Base-by-base conservation (phyloP, 73 alveolate genomes). In the Durusdinium trenchii region DNA sequence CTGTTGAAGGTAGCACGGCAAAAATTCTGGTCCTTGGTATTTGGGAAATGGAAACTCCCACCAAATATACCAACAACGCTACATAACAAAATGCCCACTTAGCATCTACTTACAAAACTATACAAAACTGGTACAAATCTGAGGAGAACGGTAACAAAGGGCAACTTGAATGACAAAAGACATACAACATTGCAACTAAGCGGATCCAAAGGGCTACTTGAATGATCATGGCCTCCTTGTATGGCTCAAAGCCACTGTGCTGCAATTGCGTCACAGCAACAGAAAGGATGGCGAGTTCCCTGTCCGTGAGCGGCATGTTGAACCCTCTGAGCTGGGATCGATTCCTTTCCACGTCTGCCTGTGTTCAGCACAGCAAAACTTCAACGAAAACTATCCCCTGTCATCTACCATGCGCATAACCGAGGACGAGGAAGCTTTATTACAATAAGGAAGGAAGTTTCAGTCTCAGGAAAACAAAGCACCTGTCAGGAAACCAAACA, bases 11-110 rank as follows among this genome's bases (percentile, higher is more conserved):
- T 43, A 10, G 86, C 50, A 14, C 86, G 51, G 0, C 1, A 10
- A 32, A 76, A 76, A 54, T 43, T 43, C 38, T 76, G 86, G 35
- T 76, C 86, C 86, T 76, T 38, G 86, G 42, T 43, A 67, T 60
- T 60, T 32, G 30, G n/a, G 30, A 64, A 64, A 16, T 64, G 23
- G 79, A 9, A 64, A n/a, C n/a, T n/a, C n/a, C n/a, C n/a, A n/a
- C n/a, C n/a, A n/a, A n/a, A n/a, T n/a, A n/a, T n/a, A n/a, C n/a
- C n/a, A n/a, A n/a, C n/a, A n/a, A n/a, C n/a, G n/a, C n/a, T n/a
- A n/a, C n/a, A n/a, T n/a, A n/a, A n/a, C n/a, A n/a, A n/a, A n/a
- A n/a, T n/a, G n/a, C n/a, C n/a, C n/a, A n/a, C n/a, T n/a, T n/a
- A n/a, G n/a, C n/a, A n/a, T n/a, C n/a, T n/a, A n/a, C n/a, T n/a